Evolutionary conservation across 371 early-diverging fungal species (phyloP).

Genomic region (Amoeboaphelidium protococcarum): DNA sequence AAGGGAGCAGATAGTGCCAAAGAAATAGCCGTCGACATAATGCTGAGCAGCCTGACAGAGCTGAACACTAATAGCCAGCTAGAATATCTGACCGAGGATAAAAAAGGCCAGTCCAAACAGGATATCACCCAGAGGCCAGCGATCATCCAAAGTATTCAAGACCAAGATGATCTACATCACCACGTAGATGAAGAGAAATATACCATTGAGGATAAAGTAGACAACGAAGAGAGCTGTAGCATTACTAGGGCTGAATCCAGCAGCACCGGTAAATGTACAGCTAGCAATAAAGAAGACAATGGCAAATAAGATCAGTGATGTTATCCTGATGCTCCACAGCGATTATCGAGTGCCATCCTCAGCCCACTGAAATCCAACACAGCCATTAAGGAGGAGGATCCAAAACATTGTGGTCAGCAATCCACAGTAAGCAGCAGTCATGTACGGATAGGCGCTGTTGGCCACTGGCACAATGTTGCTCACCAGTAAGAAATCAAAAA

Average conservation of each 20-base stretch:
- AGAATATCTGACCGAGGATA: slow-evolving; percentile 47
- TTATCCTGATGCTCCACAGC: slow-evolving; percentile 66
- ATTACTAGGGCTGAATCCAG: slow-evolving; percentile 28
- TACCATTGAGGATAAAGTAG: slow-evolving; percentile 58
- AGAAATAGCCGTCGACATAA: slow-evolving; percentile 88
- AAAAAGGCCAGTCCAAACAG: slow-evolving; percentile 65
- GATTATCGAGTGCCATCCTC: slow-evolving; percentile 80
- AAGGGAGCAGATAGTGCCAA: slow-evolving; percentile 67
- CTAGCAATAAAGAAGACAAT: slow-evolving; percentile 47
- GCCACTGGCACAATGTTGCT: slow-evolving; percentile 72
- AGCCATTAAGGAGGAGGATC: slow-evolving; percentile 74
- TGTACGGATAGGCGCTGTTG: slow-evolving; percentile 50
- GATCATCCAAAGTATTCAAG: slow-evolving; percentile 71
- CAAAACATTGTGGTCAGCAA: slow-evolving; percentile 57
- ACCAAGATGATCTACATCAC: slow-evolving; percentile 75
- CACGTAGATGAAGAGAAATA: slow-evolving; percentile 53
- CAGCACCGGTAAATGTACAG: slow-evolving; percentile 45
- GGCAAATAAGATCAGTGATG: slow-evolving; percentile 43
- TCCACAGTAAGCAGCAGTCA: slow-evolving; percentile 56
- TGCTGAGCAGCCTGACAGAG: slow-evolving; percentile 70
- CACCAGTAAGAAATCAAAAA: slow-evolving; percentile 60
- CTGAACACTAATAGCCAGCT: slow-evolving; percentile 38
- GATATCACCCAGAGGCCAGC: slow-evolving; percentile 82
- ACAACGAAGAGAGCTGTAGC: slow-evolving; percentile 63
- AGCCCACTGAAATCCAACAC: slow-evolving; percentile 83